Evolutionary conservation across 352 stramenopile species (phyloP), one percentile per base, ranked within the genome.

Genomic region (Phytophthora tentaculata): DNA sequence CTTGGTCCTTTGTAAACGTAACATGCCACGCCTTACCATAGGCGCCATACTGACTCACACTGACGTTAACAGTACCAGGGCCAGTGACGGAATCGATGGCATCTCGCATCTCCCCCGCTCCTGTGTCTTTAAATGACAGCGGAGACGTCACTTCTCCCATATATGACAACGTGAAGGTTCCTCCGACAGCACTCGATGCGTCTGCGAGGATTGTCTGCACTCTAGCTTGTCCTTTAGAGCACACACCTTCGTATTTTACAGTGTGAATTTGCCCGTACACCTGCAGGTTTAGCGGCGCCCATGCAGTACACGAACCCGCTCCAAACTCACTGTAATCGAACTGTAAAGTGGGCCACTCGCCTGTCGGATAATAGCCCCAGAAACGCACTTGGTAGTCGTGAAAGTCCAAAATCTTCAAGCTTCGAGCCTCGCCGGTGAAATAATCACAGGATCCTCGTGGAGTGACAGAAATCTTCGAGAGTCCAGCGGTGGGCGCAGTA

Each of bases 161-260:
- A 67, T 98, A 98, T 6, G 80, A 90, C 0, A 99, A 70, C 5
- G 81, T 91, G 57, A 99, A 99, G 22, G 80, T 91, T 0, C 96
- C 96, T 14, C 86, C 86, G 12, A 99, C 84, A 1, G 81, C 85
- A 24, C 92, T 98, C 1, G 67, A 57, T 2, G 79, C 87, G 24
- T 93, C 85, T 0, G 79, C 87, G 7, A 93, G 61, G 63, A 95
- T 90, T 9, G 87, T 92, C 56, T 95, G 87, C 1, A 80, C 83
- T 1, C 80, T 82, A 23, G 55, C 56, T 19, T 76, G 75, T 1
- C 83, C 87, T 26, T 69, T 60, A 1, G 71, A 79, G 56, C 87
- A 95, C 6, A 65, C 14, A 0, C 84, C 87, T 77, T 91, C 75
- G 45, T 92, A 93, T 63, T 86, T 88, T 22, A 93, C 47, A 1